These are phyloP conservation scores for Stephanodiscus triporus DNA, from an alignment of 108 stramenopile genomes.

Conservation along the genomic window DNA sequence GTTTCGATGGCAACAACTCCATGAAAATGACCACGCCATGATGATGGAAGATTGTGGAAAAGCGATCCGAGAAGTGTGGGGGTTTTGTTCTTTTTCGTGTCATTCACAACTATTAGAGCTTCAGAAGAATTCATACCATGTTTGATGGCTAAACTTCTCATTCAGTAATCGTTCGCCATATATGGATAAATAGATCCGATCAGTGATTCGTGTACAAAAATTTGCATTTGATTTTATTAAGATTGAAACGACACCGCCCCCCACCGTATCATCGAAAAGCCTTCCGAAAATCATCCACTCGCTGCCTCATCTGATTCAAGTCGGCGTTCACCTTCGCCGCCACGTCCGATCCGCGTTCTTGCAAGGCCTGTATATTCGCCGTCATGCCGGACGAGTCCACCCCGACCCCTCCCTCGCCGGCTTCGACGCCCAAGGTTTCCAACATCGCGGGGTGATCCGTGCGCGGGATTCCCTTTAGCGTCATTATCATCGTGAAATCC, in stretches of 20 bases:
- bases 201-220: too few relatives aligned
- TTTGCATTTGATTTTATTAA: too few relatives aligned
- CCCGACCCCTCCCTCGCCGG: constrained; percentile 62
- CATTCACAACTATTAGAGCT: too few relatives aligned
- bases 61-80: too few relatives aligned
- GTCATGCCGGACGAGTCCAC: constrained; percentile 71
- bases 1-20: background rate
- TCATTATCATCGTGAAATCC: constrained; percentile 89
- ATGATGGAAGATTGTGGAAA: too few relatives aligned
- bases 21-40: background rate
- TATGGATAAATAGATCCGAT: too few relatives aligned
- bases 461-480: constrained; percentile 90
- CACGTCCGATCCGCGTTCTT: constrained; percentile 64
- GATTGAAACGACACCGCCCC: background rate
- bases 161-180: too few relatives aligned
- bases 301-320: constrained; percentile 81
- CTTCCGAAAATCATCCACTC: constrained; percentile 81
- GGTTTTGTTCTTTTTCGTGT: too few relatives aligned
- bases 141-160: too few relatives aligned
- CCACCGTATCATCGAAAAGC: constrained; percentile 55
- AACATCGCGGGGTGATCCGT: constrained; percentile 83
- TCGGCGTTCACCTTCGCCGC: constrained; percentile 78
- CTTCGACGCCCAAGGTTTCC: constrained; percentile 87
- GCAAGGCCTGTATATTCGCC: constrained; percentile 73
- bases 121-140: too few relatives aligned